phyloP scores from a whole-genome alignment of 805 yeast species.

The Lipomyces spencermartinsiae region DNA sequence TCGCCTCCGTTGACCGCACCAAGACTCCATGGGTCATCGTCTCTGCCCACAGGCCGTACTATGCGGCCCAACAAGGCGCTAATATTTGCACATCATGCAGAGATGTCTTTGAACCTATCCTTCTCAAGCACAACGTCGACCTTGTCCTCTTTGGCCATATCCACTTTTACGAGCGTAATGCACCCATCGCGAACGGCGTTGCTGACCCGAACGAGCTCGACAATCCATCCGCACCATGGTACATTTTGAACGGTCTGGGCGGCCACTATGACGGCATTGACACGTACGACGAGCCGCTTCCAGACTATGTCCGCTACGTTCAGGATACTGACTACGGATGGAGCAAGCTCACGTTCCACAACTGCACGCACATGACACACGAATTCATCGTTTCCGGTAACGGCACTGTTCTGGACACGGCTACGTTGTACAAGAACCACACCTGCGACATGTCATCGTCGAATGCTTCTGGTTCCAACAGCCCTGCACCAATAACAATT shows the following conservation, averaged over 20 bases:
- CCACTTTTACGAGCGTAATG: conserved; percentile 41
- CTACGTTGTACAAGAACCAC: conserved; percentile 42
- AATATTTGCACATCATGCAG: neutral
- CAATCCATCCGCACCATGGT: conserved; percentile 43
- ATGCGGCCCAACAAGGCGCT: conserved; percentile 27
- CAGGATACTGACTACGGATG: conserved; percentile 40
- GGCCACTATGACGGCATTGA: conserved; percentile 44
- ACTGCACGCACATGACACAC: conserved; percentile 45
- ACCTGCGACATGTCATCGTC: conserved; percentile 8
- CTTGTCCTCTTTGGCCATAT: conserved; percentile 41
- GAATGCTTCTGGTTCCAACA: neutral
- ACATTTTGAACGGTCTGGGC: conserved; percentile 43
- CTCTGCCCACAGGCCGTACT: conserved; percentile 44
- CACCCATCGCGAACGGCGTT: conserved; percentile 35
- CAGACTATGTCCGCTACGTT: neutral
- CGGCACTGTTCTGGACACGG: conserved; percentile 41
- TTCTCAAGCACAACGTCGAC: conserved; percentile 41
- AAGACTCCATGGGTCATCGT: conserved; percentile 45
- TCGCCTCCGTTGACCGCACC: conserved; percentile 40
- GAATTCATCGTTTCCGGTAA: conserved; percentile 43
- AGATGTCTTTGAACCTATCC: conserved; percentile 39
- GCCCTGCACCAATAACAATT: neutral
- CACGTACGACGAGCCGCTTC: conserved; percentile 3
- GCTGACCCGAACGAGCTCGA: conserved; percentile 41
- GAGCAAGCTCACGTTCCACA: conserved; percentile 44